phyloP scores from a whole-genome alignment of 305 asterid species.

The Fraxinus latifolia region DNA sequence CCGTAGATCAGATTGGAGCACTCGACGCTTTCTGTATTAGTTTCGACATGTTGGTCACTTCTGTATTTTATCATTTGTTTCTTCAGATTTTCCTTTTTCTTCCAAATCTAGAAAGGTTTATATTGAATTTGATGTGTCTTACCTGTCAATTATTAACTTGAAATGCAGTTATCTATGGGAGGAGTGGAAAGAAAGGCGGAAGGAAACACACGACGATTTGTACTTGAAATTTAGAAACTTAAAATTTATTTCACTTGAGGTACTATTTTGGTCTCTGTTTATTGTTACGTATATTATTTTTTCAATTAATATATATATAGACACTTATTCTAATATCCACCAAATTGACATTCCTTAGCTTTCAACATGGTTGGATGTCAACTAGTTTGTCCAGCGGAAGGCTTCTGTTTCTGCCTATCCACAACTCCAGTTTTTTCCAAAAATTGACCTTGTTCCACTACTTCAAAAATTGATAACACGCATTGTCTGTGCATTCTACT shows the following conservation, averaged over 20 bases:
- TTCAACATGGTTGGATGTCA: not conserved
- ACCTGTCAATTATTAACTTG: constrained; percentile 24
- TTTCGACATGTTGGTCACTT: constrained; percentile 5
- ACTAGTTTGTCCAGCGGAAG: not conserved
- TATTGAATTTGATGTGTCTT: constrained; percentile 3
- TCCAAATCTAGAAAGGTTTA: constrained; percentile 2
- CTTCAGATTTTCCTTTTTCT: constrained; percentile 3
- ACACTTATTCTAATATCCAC: not conserved
- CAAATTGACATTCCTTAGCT: not conserved
- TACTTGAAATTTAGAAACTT: constrained; percentile 59
- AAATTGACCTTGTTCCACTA: not conserved
- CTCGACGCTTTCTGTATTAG: not conserved
- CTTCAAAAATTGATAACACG: not conserved
- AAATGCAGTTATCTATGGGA: constrained; percentile 80
- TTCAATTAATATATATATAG: not conserved
- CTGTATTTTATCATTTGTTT: not conserved
- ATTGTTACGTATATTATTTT: not conserved
- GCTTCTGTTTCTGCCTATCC: not conserved
- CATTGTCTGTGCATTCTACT: not conserved
- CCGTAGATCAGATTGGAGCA: not conserved
- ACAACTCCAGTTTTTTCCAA: not conserved
- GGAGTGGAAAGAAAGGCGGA: constrained; percentile 89
- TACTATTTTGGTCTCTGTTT: constrained; percentile 23
- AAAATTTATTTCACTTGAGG: constrained; percentile 86
- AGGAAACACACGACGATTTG: constrained; percentile 59